These are phyloP conservation scores for Eucalyptus urophylla DNA, from an alignment of 345 rosid genomes.

Conservation along the genomic window DNA sequence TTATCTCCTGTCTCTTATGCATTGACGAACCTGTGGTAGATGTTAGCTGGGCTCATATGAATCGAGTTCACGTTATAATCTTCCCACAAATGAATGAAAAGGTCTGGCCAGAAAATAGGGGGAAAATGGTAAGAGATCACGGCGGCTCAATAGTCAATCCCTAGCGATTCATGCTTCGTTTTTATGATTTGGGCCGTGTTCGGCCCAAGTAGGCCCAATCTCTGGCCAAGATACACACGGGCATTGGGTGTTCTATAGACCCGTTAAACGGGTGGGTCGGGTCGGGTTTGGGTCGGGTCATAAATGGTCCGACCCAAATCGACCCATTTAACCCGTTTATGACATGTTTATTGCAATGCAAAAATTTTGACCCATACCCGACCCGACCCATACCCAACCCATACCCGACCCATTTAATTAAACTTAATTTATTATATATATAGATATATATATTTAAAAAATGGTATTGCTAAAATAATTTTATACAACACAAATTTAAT, in stretches of 20 bases:
- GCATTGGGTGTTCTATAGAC: background rate
- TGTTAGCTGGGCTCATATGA: background rate
- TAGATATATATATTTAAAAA: too few species aligned
- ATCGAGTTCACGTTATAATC: background rate
- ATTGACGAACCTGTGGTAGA: background rate
- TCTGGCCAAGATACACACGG: background rate
- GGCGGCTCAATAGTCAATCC: background rate
- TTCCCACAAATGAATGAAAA: background rate
- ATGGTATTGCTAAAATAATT: too few species aligned
- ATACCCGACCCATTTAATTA: too few species aligned
- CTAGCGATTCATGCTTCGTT: background rate
- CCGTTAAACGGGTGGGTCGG: too few species aligned
- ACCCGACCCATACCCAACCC: too few species aligned
- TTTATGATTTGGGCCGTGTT: background rate
- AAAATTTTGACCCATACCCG: too few species aligned
- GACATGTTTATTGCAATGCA: too few species aligned
- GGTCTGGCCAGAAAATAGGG: background rate
- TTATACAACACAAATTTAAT: too few species aligned
- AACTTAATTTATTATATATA: too few species aligned
- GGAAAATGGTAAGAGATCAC: background rate
- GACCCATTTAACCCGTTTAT: too few species aligned
- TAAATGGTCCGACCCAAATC: too few species aligned
- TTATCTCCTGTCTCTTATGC: background rate
- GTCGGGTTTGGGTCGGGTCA: too few species aligned
- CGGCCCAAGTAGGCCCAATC: background rate